These are phyloP conservation scores for Immersiella caudata DNA, from an alignment of 495 filamentous ascomycete genomes.

Conservation along the genomic window DNA sequence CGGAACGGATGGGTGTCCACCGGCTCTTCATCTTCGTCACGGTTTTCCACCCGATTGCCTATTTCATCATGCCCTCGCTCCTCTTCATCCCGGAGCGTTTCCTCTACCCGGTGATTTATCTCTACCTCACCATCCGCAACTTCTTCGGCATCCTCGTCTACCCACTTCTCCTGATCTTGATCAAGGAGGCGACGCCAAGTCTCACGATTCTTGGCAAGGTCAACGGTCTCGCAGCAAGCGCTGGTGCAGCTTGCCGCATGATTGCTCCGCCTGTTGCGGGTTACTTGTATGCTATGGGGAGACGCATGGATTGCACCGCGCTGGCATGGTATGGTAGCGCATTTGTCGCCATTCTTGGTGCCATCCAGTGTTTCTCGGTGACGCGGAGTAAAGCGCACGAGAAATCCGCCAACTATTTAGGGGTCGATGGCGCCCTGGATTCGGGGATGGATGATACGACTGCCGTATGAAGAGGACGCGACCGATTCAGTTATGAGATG, in stretches of 20 bases:
- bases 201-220: constrained; percentile 70
- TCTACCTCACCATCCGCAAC: constrained; percentile 71
- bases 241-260: constrained; percentile 75
- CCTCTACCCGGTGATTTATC: constrained; percentile 71
- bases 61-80: constrained; percentile 74
- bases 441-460: neutral
- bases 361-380: constrained; percentile 69
- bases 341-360: constrained; percentile 68
- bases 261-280: constrained; percentile 76
- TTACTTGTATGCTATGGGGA: constrained; percentile 70
- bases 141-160: constrained; percentile 76
- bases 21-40: constrained; percentile 72
- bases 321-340: constrained; percentile 79
- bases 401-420: constrained; percentile 1
- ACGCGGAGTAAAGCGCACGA: constrained; percentile 41
- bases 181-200: constrained; percentile 80
- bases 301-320: constrained; percentile 67
- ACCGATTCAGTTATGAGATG: too few relatives aligned
- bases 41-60: constrained; percentile 72
- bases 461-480: neutral
- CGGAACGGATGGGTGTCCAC: constrained; percentile 74
- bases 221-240: constrained; percentile 79
- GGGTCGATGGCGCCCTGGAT: neutral
- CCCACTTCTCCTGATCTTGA: constrained; percentile 76
- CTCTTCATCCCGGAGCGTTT: constrained; percentile 60